A percentile compares a stretch with the other conserved stretches of the same genome.
Conservation (phyloP, 805 yeast genomes). For the Saccharomyces jurei region DNA sequence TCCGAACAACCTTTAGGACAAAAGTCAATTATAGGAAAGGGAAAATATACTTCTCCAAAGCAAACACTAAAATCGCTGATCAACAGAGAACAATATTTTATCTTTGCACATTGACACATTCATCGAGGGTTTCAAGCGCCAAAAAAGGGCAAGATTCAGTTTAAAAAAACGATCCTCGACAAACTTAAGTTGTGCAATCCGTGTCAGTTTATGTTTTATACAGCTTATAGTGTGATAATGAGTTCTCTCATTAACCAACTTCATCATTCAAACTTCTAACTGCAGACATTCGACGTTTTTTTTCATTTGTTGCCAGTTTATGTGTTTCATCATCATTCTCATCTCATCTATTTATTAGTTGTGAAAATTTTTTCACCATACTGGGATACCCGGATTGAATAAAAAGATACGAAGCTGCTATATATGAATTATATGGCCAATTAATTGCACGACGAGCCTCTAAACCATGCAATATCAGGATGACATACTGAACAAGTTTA, state of each 20-base stretch:
- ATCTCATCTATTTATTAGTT: not conserved
- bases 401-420: no score
- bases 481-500: no score
- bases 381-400: not conserved
- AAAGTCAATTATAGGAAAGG: not conserved
- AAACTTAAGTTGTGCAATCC: constrained; percentile 30
- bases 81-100: constrained; percentile 3
- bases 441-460: not conserved
- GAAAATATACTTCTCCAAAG: not conserved
- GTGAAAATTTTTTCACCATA: not conserved
- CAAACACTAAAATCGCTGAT: not conserved
- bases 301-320: not conserved
- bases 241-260: not conserved
- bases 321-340: not conserved
- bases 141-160: constrained; percentile 1
- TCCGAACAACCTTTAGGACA: not conserved
- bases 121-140: constrained; percentile 13
- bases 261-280: not conserved
- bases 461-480: not conserved
- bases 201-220: not conserved
- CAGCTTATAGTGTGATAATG: not conserved
- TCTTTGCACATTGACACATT: constrained; percentile 34
- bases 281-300: not conserved
- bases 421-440: not conserved
- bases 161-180: constrained; percentile 9